Evolutionary conservation across 495 filamentous ascomycete genomes (phyloP).

Genomic region (Lophium mytilinum): DNA sequence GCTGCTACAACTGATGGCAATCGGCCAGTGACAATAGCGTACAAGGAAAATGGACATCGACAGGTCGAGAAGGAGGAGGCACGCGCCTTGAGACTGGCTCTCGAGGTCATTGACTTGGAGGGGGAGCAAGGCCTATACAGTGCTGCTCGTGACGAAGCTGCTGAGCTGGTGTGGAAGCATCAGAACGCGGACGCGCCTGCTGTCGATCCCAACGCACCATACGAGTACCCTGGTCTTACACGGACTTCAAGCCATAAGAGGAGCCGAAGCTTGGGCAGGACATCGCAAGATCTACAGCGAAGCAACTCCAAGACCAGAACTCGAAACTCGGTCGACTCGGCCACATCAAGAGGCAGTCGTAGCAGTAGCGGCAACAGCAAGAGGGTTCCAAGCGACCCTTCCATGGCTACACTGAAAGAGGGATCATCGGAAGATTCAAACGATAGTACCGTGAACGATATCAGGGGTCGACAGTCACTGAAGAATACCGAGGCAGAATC

Average conservation of each 20-base stretch:
- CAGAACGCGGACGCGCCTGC: slow-evolving; percentile 54
- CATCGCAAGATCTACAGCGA: slow-evolving; percentile 35
- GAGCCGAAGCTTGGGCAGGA: slow-evolving; percentile 49
- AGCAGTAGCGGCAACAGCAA: slow-evolving; percentile 20
- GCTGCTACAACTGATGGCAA: slow-evolving; percentile 3
- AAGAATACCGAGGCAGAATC: background rate
- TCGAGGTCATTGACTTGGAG: slow-evolving; percentile 69
- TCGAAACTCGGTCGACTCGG: slow-evolving; percentile 17
- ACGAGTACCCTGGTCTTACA: slow-evolving; percentile 51
- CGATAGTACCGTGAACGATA: background rate
- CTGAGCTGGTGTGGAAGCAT: slow-evolving; percentile 80
- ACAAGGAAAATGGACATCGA: slow-evolving; percentile 70
- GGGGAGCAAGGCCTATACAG: slow-evolving; percentile 62
- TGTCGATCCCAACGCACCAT: slow-evolving; percentile 52
- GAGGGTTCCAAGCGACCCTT: slow-evolving; percentile 23
- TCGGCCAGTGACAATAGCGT: slow-evolving; percentile 40
- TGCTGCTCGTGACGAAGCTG: slow-evolving; percentile 77
- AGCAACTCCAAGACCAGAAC: slow-evolving; percentile 18
- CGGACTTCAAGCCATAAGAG: slow-evolving; percentile 55
- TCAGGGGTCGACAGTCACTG: background rate
- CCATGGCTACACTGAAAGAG: slow-evolving; percentile 16
- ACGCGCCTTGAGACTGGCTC: slow-evolving; percentile 62
- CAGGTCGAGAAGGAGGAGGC: slow-evolving; percentile 87
- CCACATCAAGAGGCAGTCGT: slow-evolving; percentile 12
- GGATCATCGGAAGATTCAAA: background rate